phyloP scores from a whole-genome alignment of 179 eudicot species.

The Camellia oleifera region DNA sequence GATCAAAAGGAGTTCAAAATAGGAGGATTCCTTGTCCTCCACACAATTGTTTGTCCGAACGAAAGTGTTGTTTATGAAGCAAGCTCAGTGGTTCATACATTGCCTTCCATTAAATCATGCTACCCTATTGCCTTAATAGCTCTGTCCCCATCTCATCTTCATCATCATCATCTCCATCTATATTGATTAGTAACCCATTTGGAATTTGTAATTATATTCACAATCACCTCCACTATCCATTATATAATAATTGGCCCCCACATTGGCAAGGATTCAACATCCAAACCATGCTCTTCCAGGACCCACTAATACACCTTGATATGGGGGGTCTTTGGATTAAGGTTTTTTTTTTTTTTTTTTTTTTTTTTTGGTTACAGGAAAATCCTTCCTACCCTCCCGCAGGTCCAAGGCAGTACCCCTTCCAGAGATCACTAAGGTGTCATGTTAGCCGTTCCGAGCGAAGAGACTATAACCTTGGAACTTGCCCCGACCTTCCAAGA shows the following conservation, averaged over 20 bases:
- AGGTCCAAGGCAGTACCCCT: too few relatives aligned
- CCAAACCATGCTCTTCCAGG: neutral
- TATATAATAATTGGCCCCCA: neutral
- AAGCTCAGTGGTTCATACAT: neutral
- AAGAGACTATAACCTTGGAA: too few relatives aligned
- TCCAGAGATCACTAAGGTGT: too few relatives aligned
- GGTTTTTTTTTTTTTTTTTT: too few relatives aligned
- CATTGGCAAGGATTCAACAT: neutral
- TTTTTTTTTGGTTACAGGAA: too few relatives aligned
- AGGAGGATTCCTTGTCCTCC: slow-evolving; percentile 1
- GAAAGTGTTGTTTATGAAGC: neutral
- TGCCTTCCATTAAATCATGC: slow-evolving; percentile 7
- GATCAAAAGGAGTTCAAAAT: neutral
- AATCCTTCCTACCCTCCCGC: too few relatives aligned
- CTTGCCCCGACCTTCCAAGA: too few relatives aligned
- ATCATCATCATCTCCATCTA: neutral
- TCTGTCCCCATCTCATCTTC: slow-evolving; percentile 4
- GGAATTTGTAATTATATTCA: neutral
- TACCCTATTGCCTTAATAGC: neutral
- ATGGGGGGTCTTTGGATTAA: neutral
- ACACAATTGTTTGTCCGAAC: neutral
- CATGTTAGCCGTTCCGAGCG: too few relatives aligned
- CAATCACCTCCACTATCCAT: neutral
- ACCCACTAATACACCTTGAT: neutral
- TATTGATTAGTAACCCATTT: neutral